Percentiles rank a stretch among this genome's conserved stretches.
phyloP scores from a whole-genome alignment of 202 grass and related monocot species.

The Carex sylvatica region DNA sequence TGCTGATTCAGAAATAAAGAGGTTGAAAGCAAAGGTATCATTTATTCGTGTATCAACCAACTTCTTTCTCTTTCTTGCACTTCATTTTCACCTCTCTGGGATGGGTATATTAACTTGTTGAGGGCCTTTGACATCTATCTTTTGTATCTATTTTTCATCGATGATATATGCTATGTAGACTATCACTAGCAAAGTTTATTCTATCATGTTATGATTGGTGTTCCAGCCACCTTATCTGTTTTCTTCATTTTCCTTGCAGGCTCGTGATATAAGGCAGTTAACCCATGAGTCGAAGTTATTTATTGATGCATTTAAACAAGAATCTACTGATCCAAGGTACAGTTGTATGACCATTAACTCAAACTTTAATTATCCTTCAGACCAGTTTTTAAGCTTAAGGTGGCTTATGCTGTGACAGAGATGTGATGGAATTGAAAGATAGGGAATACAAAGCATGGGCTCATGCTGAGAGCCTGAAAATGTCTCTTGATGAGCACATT shows the following conservation, averaged over 20 bases:
- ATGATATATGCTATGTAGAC: not conserved
- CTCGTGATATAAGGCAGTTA: conserved; percentile 46
- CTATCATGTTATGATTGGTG: conserved; percentile 16
- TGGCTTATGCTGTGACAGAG: conserved; percentile 41
- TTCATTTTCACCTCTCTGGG: not conserved
- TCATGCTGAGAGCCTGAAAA: conserved; percentile 56
- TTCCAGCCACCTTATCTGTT: conserved; percentile 17
- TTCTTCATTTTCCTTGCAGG: conserved; percentile 34
- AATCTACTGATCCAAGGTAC: conserved; percentile 70
- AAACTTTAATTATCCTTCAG: conserved; percentile 1
- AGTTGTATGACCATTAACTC: conserved; percentile 16
- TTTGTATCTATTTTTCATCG: not conserved
- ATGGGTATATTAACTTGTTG: not conserved
- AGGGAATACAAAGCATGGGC: conserved; percentile 67
- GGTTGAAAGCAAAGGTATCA: conserved; percentile 48
- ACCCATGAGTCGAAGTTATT: conserved; percentile 60
- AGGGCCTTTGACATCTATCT: not conserved
- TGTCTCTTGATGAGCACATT: conserved; percentile 75
- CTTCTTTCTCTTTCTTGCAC: not conserved
- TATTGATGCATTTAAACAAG: conserved; percentile 66
- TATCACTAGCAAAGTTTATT: not conserved
- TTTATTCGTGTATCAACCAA: not conserved
- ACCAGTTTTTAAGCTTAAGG: conserved; percentile 1
- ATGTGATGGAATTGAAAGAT: conserved; percentile 58
- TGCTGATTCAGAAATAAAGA: conserved; percentile 59